Evolutionary conservation across 2,329 filamentous ascomycete genomes (phyloP).

Genomic region (Diaporthe vexans): DNA sequence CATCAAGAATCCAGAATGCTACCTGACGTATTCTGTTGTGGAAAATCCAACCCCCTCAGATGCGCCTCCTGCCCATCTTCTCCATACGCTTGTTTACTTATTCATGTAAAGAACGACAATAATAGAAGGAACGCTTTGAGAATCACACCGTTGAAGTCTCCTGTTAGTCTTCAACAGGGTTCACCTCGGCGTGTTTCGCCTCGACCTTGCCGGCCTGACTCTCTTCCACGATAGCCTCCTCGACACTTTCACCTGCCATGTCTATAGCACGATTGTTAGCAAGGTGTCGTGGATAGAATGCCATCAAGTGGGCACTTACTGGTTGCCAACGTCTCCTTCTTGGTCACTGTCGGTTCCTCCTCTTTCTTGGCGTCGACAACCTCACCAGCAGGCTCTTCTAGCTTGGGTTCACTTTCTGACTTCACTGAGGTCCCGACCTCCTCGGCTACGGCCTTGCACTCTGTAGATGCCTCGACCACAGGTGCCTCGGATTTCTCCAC

Average conservation of each 20-base stretch:
- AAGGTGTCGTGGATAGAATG: constrained; percentile 45
- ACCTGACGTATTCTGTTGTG: constrained; percentile 35
- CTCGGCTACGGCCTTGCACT: constrained; percentile 25
- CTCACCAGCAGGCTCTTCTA: constrained; percentile 34
- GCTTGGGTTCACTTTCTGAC: constrained; percentile 33
- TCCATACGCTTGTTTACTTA: background rate
- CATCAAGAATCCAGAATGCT: constrained; percentile 31
- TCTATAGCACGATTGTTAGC: constrained; percentile 50
- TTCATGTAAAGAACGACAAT: constrained; percentile 24
- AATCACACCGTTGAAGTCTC: background rate
- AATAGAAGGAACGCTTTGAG: constrained; percentile 12
- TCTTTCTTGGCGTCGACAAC: constrained; percentile 39
- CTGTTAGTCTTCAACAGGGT: constrained; percentile 38
- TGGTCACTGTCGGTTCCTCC: constrained; percentile 37
- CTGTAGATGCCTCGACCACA: constrained; percentile 31
- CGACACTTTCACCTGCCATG: constrained; percentile 59
- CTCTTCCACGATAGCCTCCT: constrained; percentile 55
- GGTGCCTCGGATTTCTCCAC: constrained; percentile 34
- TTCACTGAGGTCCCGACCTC: background rate
- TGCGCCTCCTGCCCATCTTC: background rate
- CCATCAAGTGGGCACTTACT: constrained; percentile 37
- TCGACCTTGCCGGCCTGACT: constrained; percentile 52
- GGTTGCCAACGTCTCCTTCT: constrained; percentile 42
- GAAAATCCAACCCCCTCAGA: background rate
- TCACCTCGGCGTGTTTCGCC: constrained; percentile 51